Conservation (phyloP, 768 basidiomycete species). For the Hypholoma fasciculare region DNA sequence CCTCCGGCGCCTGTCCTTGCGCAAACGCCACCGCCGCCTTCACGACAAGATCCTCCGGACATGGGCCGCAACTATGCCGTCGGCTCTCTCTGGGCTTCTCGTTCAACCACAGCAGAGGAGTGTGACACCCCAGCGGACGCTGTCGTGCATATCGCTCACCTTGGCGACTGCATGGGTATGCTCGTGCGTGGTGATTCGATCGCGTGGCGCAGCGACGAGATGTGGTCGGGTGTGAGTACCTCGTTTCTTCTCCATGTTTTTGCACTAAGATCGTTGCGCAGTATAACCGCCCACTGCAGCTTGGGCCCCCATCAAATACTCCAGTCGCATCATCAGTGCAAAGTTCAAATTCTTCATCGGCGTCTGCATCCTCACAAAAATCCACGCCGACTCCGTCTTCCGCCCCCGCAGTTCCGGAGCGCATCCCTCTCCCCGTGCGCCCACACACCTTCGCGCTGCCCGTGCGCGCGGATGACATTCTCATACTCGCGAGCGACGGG, state of each 20-base stretch:
- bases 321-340: no score
- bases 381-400: background rate
- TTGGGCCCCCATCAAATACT: conserved; percentile 39
- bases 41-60: conserved; percentile 16
- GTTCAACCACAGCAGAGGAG: background rate
- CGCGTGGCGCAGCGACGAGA: conserved; percentile 86
- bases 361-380: background rate
- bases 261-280: conserved; percentile 24
- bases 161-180: conserved; percentile 89
- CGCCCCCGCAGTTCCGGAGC: conserved; percentile 36
- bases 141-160: conserved; percentile 77
- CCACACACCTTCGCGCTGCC: conserved; percentile 64
- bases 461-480: conserved; percentile 69
- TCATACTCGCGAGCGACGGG: conserved; percentile 82
- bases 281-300: conserved; percentile 45
- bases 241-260: background rate
- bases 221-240: conserved; percentile 80
- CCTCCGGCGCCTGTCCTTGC: conserved; percentile 9
- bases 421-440: conserved; percentile 14
- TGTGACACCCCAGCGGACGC: conserved; percentile 31
- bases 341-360: no score
- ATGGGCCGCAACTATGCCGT: conserved; percentile 15
- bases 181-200: conserved; percentile 79
- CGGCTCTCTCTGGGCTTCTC: background rate
- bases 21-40: background rate